These are phyloP conservation scores for Ophiostoma tasmaniense DNA, from an alignment of 2,329 filamentous ascomycete species.

Conservation along the genomic window DNA sequence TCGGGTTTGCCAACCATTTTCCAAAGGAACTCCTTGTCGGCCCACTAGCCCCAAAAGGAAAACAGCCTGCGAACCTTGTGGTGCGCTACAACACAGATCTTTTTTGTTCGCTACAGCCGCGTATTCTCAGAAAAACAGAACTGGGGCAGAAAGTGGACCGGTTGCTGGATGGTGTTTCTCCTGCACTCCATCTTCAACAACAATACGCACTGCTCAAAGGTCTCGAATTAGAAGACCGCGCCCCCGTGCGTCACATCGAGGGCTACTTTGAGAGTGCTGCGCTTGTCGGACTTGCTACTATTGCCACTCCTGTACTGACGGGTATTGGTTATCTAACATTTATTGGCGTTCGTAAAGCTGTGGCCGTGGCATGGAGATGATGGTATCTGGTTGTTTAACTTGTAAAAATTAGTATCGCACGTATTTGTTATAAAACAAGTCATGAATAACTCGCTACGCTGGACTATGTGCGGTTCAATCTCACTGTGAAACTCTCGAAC, in stretches of 20 bases:
- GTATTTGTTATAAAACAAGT: too few species aligned
- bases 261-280: conserved; percentile 15
- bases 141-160: background rate
- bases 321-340: background rate
- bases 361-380: background rate
- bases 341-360: background rate
- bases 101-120: background rate
- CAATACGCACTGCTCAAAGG: background rate
- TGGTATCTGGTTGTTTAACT: too few species aligned
- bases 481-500: too few species aligned
- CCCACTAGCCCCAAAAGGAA: background rate
- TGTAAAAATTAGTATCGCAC: too few species aligned
- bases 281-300: conserved; percentile 10
- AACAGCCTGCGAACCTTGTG: background rate
- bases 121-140: background rate
- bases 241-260: background rate
- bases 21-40: background rate
- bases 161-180: background rate
- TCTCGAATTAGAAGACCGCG: background rate
- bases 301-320: background rate
- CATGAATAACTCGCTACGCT: too few species aligned
- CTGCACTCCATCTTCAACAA: background rate
- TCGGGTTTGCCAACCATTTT: background rate
- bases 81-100: background rate
- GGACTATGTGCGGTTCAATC: too few species aligned